Conservation (phyloP, 139 green algal species). For the Zygnema circumcarinatum region DNA sequence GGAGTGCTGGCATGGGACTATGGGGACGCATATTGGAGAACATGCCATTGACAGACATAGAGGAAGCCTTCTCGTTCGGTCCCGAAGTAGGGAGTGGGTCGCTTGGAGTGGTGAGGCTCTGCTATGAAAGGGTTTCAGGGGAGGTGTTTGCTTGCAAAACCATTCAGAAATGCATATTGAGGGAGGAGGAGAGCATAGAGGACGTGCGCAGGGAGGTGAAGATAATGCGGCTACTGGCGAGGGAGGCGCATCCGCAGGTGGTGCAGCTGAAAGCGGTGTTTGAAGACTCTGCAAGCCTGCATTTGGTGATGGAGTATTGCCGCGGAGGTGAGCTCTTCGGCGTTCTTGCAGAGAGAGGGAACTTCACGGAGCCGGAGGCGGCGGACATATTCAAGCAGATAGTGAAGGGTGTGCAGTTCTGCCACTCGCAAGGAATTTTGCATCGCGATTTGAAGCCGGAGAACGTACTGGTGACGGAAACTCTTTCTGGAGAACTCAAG, state of each 20-base stretch:
- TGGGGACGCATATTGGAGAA: background rate
- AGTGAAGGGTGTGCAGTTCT: constrained; percentile 25
- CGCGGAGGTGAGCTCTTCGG: constrained; percentile 89
- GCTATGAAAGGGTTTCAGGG: background rate
- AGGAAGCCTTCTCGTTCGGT: background rate
- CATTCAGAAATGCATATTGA: constrained; percentile 22
- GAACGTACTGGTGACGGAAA: constrained; percentile 89
- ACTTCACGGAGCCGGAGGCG: constrained; percentile 32
- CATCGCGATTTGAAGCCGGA: constrained; percentile 70
- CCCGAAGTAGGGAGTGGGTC: background rate
- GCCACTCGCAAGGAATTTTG: constrained; percentile 90
- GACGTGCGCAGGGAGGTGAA: constrained; percentile 56
- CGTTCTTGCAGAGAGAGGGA: constrained; percentile 66
- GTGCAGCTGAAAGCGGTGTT: constrained; percentile 5
- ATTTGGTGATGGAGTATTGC: constrained; percentile 37
- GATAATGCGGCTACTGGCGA: constrained; percentile 43
- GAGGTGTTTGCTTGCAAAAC: constrained; percentile 36
- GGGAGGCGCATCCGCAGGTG: background rate
- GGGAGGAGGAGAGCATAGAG: background rate
- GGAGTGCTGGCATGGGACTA: background rate
- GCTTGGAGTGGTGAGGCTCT: constrained; percentile 22
- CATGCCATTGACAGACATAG: background rate
- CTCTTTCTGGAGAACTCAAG: constrained; percentile 54
- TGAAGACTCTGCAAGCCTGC: background rate
- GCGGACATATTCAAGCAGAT: constrained; percentile 38